These are phyloP conservation scores for Chaetomiaceae sp. DNA, from an alignment of 2,329 filamentous ascomycete genomes.

Conservation along the genomic window DNA sequence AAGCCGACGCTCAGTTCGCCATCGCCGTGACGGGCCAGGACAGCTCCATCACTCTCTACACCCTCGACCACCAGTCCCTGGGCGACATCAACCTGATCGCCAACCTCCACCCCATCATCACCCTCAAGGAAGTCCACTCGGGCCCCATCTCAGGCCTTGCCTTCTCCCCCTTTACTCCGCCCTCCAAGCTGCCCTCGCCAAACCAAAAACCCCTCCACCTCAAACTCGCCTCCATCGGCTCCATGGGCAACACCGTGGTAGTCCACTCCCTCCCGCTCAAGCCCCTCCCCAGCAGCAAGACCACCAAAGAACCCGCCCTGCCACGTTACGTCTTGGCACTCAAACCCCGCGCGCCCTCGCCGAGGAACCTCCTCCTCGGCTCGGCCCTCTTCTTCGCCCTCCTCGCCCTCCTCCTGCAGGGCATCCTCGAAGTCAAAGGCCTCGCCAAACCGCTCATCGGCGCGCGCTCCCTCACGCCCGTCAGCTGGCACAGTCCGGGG, in stretches of 20 bases:
- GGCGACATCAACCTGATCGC: conserved; percentile 46
- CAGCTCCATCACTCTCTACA: conserved; percentile 72
- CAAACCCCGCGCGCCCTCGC: conserved; percentile 50
- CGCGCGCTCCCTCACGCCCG: conserved; percentile 52
- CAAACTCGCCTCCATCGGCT: conserved; percentile 71
- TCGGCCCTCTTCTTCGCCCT: conserved; percentile 55
- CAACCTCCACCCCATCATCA: conserved; percentile 49
- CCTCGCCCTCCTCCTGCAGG: conserved; percentile 58
- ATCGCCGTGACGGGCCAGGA: conserved; percentile 79
- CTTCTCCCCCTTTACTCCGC: conserved; percentile 53
- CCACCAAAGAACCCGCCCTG: conserved; percentile 40
- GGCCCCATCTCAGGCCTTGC: conserved; percentile 55
- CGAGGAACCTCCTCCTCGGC: conserved; percentile 47
- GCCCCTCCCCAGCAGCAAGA: conserved; percentile 34
- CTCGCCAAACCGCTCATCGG: conserved; percentile 53
- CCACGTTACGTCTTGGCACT: conserved; percentile 67
- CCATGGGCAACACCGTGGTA: conserved; percentile 72
- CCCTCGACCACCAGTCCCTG: conserved; percentile 62
- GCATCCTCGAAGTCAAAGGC: conserved; percentile 61
- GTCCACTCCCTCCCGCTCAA: conserved; percentile 74
- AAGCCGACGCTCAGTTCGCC: conserved; percentile 69
- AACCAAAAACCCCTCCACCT: conserved; percentile 54
- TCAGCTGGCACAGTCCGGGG: conserved; percentile 30
- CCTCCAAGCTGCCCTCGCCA: neutral
- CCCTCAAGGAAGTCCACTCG: conserved; percentile 51